phyloP scores from a whole-genome alignment of 2,329 filamentous ascomycete species.

The Penicillium sp. region DNA sequence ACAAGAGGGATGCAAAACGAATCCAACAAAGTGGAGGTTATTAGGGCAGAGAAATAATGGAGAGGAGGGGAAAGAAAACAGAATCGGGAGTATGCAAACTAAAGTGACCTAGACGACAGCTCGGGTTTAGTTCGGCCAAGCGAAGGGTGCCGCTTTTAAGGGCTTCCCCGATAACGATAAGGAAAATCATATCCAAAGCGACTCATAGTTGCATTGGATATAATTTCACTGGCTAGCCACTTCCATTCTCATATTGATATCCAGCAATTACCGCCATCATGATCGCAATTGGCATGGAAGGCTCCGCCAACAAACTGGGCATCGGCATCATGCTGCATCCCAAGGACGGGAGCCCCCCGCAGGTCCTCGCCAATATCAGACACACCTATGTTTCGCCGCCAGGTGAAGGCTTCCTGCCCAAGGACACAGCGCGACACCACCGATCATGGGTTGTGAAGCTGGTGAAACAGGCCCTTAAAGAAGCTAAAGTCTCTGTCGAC shows the following conservation, averaged over 20 bases:
- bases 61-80: constrained; percentile 17
- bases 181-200: constrained; percentile 7
- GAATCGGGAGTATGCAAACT: constrained; percentile 15
- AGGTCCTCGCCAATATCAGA: constrained; percentile 86
- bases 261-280: constrained; percentile 38
- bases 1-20: constrained; percentile 1
- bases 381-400: constrained; percentile 91
- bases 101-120: constrained; percentile 2
- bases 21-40: constrained; percentile 8
- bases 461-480: constrained; percentile 72
- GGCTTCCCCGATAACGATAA: constrained; percentile 9
- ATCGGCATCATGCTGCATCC: constrained; percentile 83
- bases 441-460: constrained; percentile 76
- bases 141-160: constrained; percentile 10
- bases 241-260: not conserved
- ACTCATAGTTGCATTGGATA: not conserved
- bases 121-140: constrained; percentile 17
- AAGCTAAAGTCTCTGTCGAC: constrained; percentile 57
- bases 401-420: constrained; percentile 90
- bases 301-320: constrained; percentile 96
- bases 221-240: not conserved
- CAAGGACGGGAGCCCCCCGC: constrained; percentile 52
- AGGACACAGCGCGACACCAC: constrained; percentile 93
- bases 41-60: constrained; percentile 9
- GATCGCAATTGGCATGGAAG: constrained; percentile 75